Percentiles rank a stretch among this genome's conserved stretches.
Evolutionary conservation across 257 asterid species (phyloP).

Genomic region (Solanum chiquidenum): DNA sequence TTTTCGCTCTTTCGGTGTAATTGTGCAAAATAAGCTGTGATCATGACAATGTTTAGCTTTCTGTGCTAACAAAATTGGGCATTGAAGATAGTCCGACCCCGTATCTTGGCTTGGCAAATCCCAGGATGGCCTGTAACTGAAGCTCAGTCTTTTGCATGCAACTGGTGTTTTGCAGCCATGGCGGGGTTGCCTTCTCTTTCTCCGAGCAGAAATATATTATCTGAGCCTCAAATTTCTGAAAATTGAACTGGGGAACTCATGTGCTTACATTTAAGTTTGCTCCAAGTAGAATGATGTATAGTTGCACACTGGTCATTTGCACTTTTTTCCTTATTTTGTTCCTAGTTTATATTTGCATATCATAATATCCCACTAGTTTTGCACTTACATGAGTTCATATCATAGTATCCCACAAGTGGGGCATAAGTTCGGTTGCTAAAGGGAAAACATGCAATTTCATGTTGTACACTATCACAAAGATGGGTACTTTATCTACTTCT

Average conservation of each 20-base stretch:
- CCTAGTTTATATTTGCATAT: neutral
- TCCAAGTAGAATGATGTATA: neutral
- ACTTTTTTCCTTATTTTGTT: neutral
- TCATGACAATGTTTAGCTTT: neutral
- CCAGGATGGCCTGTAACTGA: neutral
- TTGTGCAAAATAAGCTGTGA: neutral
- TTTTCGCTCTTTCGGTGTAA: neutral
- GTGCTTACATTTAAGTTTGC: neutral
- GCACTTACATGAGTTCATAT: neutral
- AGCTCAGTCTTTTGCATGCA: neutral
- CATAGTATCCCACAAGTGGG: neutral
- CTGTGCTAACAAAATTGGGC: neutral
- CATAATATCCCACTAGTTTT: neutral
- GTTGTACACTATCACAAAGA: neutral
- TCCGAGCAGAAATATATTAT: neutral
- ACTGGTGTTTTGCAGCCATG: conserved; percentile 16
- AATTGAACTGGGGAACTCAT: neutral
- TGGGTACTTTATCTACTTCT: neutral
- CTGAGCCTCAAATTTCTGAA: neutral
- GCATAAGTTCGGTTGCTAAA: neutral
- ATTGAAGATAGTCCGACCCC: neutral
- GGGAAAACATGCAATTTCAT: neutral
- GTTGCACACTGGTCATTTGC: neutral
- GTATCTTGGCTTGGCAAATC: neutral
- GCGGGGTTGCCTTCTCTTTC: neutral